These are phyloP conservation scores for Byssothecium circinans DNA, from an alignment of 2,329 filamentous ascomycete genomes.

Conservation along the genomic window DNA sequence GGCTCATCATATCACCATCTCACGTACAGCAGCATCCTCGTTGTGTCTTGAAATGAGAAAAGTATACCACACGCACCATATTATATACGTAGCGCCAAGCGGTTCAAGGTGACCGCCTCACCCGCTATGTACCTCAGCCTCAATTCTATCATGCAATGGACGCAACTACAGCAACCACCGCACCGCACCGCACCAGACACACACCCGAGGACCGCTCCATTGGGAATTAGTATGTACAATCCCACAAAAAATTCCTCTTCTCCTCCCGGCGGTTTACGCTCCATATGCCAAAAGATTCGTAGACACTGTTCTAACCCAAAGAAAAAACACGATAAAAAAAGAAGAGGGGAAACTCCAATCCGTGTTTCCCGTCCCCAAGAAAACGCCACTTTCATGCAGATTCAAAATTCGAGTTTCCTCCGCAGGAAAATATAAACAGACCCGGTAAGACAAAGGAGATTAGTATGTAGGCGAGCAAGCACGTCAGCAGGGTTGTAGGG, in stretches of 20 bases:
- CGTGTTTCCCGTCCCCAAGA: neutral
- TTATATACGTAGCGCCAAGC: too few relatives aligned
- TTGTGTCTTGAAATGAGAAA: too few relatives aligned
- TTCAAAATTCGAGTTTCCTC: neutral
- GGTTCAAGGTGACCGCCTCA: too few relatives aligned
- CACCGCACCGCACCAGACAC: too few relatives aligned
- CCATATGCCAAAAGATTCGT: neutral
- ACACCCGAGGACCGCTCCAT: too few relatives aligned
- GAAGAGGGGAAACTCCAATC: neutral
- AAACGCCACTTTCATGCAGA: neutral
- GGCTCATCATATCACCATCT: too few relatives aligned
- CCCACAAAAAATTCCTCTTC: too few relatives aligned
- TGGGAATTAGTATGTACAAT: slow-evolving; percentile 5
- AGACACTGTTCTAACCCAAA: neutral
- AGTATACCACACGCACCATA: too few relatives aligned
- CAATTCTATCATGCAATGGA: too few relatives aligned
- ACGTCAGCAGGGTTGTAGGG: neutral
- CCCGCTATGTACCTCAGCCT: too few relatives aligned
- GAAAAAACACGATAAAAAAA: neutral
- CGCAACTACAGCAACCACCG: too few relatives aligned
- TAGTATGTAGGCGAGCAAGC: neutral
- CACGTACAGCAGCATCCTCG: too few relatives aligned
- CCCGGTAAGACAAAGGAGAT: neutral
- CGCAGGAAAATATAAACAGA: neutral
- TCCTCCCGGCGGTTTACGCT: neutral